Base-by-base conservation (phyloP, 2,329 filamentous ascomycete genomes). In the Ustulina deusta region DNA sequence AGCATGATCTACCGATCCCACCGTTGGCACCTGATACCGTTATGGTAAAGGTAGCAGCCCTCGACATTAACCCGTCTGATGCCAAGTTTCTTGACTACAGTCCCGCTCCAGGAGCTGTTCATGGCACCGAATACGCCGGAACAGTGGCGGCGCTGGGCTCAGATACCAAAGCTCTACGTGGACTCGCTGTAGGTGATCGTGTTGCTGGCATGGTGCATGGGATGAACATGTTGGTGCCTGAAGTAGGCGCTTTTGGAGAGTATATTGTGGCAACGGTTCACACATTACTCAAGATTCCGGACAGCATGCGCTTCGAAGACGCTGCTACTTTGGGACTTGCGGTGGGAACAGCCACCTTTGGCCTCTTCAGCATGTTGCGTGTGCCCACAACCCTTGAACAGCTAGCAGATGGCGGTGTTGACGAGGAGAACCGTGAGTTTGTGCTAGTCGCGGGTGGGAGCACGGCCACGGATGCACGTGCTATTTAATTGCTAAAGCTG, bases 401-500 rank as follows among this genome's bases (percentile, higher is more conserved):
- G 69, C 36, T 54, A 58, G 46, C 59, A 62, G 22, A 38, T 62
- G 29, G 51, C 3, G 63, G 64, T 69, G 6, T 46, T 1, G 42
- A 58, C 13, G 55, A 55, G 27, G 17, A 54, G 27, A 48, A 60
- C n/a, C 36, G 52, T 40, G 46, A 49, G 6, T 49, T 49, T 49
- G 76, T 86, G 0, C 72, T 86, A 0, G 80, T 86, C 3, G 80
- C 78, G 38, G 84, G 84, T 2, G 85, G 83, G 1, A 78, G 76
- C 44, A 84, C 82, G 1, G 76, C 82, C 0, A 81, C 78, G 0
- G 84, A 83, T 0, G 81, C 80, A 0, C 72, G 79, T 51, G 82
- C 81, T 0, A 78, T 84, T 2, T 84, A 86, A 71, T 54, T 85
- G 20, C 71, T 82, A 15, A 79, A 69, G 42, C 20, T 40, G 55